Evolutionary conservation across 2,329 filamentous ascomycete species (phyloP).

Genomic region (Cladosporium sp.): DNA sequence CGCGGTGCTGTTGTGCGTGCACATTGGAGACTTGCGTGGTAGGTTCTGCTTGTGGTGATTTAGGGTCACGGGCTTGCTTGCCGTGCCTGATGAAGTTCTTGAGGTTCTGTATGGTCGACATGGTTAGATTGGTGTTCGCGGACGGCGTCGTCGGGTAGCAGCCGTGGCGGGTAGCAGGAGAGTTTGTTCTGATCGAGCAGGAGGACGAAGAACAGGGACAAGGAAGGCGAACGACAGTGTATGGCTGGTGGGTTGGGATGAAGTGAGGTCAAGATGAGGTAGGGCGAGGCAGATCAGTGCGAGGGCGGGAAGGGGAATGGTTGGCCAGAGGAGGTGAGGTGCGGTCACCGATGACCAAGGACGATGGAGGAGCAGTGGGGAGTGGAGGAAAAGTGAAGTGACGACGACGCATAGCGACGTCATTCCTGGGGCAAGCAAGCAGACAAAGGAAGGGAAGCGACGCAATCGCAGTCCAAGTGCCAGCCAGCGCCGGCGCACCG

Average conservation of each 20-base stretch:
- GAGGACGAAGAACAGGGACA: background rate
- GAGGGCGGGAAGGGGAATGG: background rate
- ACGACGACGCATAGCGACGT: background rate
- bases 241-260: background rate
- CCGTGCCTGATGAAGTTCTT: conserved; percentile 98
- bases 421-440: background rate
- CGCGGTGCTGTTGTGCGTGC: conserved; percentile 60
- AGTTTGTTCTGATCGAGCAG: background rate
- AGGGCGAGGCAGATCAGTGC: background rate
- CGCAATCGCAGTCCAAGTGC: conserved; percentile 1
- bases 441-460: background rate
- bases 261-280: background rate
- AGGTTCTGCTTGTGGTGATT: conserved; percentile 55
- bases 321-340: background rate
- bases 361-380: background rate
- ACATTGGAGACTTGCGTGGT: conserved; percentile 61
- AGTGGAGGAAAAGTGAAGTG: conserved; percentile 4
- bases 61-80: conserved; percentile 78
- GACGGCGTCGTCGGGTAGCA: background rate
- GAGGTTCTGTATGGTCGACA: conserved; percentile 83
- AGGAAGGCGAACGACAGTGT: background rate
- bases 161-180: conserved; percentile 1
- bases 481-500: background rate
- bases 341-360: conserved; percentile 8
- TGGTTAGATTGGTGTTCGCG: conserved; percentile 30